Base-by-base conservation (phyloP, 139 green algal genomes). In the Tetradesmus lagerheimii region DNA sequence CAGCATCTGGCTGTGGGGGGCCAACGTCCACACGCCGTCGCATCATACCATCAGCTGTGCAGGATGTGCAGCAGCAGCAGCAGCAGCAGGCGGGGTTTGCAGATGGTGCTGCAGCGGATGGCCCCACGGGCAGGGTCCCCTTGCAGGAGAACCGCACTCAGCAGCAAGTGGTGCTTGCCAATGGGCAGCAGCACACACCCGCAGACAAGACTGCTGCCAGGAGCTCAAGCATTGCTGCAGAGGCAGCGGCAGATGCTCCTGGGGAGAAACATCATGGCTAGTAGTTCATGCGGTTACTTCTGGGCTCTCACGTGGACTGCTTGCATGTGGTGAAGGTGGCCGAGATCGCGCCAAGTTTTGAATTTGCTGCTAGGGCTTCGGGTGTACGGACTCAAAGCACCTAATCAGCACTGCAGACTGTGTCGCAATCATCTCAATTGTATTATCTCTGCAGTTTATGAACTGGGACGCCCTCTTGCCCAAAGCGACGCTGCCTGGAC, bases 41-140 rank as follows among this genome's bases (percentile, higher is more conserved):
- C 77, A 43, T 43, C 77, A 83, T 20, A 47, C 77, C 39, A n/a
- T 83, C 57, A n/a, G 25, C 2, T 71, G 57, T 83, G 77, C 77
- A 53, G 14, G 77, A 34, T 43, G 14, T 11, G 35, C 39, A 80
- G 31, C 74, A 80, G 74, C 34, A 39, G 34, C 74, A 80, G 15
- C 74, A 80, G 18, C 74, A 80, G 38, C n/a, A 39, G 38, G 43
- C 74, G 74, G 29, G 4, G 75, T 27, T 47, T 57, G 77, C 25
- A 83, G 34, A 83, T 34, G 20, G 77, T 27, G 35, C 27, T 29
- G 9, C 38, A 20, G 20, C 57, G 57, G 35, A 83, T 34, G 77
- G 39, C 16, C 35, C 27, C 39, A 37, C n/a, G 12, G 34, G 45
- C 47, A 29, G n/a, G 29, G 23, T 12, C 11, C 45, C 41, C 14